These are phyloP conservation scores for Linnemannia schmuckeri DNA, from an alignment of 192 early-diverging fungal species.

Conservation along the genomic window DNA sequence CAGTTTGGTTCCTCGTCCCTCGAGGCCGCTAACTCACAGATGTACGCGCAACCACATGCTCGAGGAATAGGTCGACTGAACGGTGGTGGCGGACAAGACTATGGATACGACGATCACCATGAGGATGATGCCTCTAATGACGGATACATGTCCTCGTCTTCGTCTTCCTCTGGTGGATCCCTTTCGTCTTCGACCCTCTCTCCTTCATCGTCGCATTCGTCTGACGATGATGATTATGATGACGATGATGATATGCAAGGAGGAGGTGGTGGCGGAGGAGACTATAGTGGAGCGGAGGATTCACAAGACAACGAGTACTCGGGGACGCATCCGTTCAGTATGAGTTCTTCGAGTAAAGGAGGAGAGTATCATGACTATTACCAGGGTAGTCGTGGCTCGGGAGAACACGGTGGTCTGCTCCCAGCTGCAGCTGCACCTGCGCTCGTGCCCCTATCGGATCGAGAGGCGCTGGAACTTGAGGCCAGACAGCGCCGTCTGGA, in stretches of 20 bases:
- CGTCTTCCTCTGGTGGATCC: conserved; percentile 13
- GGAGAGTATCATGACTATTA: conserved; percentile 16
- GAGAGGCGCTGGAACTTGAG: conserved; percentile 47
- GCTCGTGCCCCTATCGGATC: conserved; percentile 27
- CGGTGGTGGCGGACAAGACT: conserved; percentile 19
- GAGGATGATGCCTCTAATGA: conserved; percentile 23
- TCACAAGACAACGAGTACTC: conserved; percentile 29
- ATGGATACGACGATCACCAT: conserved; percentile 13
- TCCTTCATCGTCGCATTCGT: conserved; percentile 31
- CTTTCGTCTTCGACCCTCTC: conserved; percentile 22
- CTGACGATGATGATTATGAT: conserved; percentile 33
- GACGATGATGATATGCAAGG: conserved; percentile 23
- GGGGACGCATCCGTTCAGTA: neutral
- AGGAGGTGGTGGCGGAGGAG: conserved; percentile 4
- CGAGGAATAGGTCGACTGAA: neutral
- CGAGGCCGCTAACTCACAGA: conserved; percentile 2
- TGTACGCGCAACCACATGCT: conserved; percentile 16
- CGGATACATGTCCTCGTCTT: conserved; percentile 37
- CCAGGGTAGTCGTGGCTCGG: neutral
- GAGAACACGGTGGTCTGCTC: conserved; percentile 26
- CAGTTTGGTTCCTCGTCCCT: conserved; percentile 19
- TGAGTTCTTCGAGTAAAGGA: neutral
- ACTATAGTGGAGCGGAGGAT: conserved; percentile 5
- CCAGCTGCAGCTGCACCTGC: conserved; percentile 32
- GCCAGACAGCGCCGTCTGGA: conserved; percentile 48